Base-by-base conservation (phyloP, 768 basidiomycete genomes). In the Pulveroboletus frians region DNA sequence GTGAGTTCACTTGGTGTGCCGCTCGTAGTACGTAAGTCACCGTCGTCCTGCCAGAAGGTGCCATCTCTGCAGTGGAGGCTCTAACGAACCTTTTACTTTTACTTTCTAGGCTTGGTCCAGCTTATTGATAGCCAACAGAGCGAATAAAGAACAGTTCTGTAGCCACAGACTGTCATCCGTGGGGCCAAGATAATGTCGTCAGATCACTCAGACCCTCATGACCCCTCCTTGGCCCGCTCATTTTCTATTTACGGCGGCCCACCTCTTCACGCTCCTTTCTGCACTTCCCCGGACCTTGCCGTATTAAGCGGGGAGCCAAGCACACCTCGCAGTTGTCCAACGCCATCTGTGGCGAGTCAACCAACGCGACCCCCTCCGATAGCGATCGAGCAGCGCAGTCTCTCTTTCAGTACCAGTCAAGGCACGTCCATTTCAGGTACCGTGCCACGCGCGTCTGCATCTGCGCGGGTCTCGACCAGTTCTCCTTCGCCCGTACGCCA, bases 131-230 rank as follows among this genome's bases (percentile, higher is more conserved):
- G 23, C 23, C 23, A 26, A 43, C 2, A 43, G 31, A 2, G 39
- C 37, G 7, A n/a, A 18, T 18, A 21, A 18, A 29, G 35, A 29
- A 13, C 39, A 29, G 3, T 21, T 13, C 10, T 4, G 6, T 1
- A 30, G 14, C n/a, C 15, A 8, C 21, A 5, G 18, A 45, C 32
- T 21, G 20, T 36, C 20, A 14, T 18, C 14, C 14, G 21, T 42
- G 20, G 29, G 29, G 14, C 7, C 14, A n/a, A n/a, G 5, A 34
- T 14, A 34, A 60, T 62, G 57, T 52, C 53, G 18, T 29, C 21
- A 61, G 92, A 89, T 52, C 78, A 77, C 59, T 76, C 92, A 69
- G 84, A 83, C 71, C 87, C 92, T 71, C 94, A 88, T 65, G 82
- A 89, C 62, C 83, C 89, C 74, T 86, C 88, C 79, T 71, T 6